Evolutionary conservation across 495 filamentous ascomycete species (phyloP).

Genomic region (Oidiodendron maius): DNA sequence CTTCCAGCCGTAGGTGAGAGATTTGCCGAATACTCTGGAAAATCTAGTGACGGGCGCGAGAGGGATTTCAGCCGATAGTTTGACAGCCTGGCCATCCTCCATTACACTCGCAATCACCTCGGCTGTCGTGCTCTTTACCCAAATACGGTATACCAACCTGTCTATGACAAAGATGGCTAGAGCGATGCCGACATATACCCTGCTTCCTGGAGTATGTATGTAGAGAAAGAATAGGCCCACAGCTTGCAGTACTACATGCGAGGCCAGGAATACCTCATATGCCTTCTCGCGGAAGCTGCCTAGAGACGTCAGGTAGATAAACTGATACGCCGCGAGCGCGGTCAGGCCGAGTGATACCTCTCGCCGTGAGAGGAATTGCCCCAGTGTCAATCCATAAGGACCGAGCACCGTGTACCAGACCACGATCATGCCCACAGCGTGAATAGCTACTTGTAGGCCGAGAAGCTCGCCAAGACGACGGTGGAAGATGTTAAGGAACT

Average conservation of each 20-base stretch:
- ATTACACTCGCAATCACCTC: conserved; percentile 41
- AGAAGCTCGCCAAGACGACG: conserved; percentile 43
- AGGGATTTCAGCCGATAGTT: conserved; percentile 34
- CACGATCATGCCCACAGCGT: conserved; percentile 37
- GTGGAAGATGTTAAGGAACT: conserved; percentile 58
- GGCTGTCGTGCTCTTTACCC: conserved; percentile 34
- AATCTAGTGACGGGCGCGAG: background rate
- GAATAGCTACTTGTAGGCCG: conserved; percentile 37
- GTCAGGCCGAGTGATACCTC: conserved; percentile 39
- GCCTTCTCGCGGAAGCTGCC: conserved; percentile 41
- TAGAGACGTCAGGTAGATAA: conserved; percentile 45
- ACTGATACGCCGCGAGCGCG: conserved; percentile 43
- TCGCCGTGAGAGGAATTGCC: conserved; percentile 29
- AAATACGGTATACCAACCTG: conserved; percentile 48
- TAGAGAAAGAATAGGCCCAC: conserved; percentile 46
- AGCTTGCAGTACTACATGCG: conserved; percentile 48
- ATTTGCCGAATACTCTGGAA: conserved; percentile 18
- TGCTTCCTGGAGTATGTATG: conserved; percentile 39
- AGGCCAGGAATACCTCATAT: conserved; percentile 54
- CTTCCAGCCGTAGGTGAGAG: conserved; percentile 45
- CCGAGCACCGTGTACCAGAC: conserved; percentile 40
- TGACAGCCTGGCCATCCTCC: conserved; percentile 42
- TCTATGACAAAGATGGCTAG: conserved; percentile 52
- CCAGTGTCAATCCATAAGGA: conserved; percentile 28
- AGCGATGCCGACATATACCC: conserved; percentile 34